A percentile compares a stretch with the other conserved stretches of the same genome.
Evolutionary conservation across 805 yeast genomes (phyloP).

Genomic region (Maudiozyma barnettii): DNA sequence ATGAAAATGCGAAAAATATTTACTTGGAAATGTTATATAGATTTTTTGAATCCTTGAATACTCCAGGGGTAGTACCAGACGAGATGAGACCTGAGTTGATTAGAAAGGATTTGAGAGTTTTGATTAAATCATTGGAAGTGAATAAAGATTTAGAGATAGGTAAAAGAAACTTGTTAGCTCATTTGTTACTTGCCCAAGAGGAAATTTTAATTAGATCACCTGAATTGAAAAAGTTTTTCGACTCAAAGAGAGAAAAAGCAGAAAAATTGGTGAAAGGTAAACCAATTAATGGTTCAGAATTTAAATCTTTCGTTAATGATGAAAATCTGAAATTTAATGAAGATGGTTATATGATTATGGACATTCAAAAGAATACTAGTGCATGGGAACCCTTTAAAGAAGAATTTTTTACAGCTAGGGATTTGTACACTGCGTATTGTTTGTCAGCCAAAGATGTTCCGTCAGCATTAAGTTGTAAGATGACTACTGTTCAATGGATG

Average conservation of each 20-base stretch:
- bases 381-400: constrained; percentile 69
- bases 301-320: constrained; percentile 22
- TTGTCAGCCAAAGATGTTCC: constrained; percentile 58
- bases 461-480: constrained; percentile 50
- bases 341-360: constrained; percentile 25
- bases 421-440: constrained; percentile 61
- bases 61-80: constrained; percentile 28
- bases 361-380: constrained; percentile 34
- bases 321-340: constrained; percentile 22
- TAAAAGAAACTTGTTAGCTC: constrained; percentile 52
- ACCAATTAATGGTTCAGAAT: constrained; percentile 12
- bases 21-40: constrained; percentile 58
- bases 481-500: constrained; percentile 64
- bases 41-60: constrained; percentile 45
- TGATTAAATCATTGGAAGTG: constrained; percentile 56
- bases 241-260: constrained; percentile 21
- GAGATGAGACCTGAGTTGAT: constrained; percentile 45
- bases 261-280: constrained; percentile 11
- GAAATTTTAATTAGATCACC: constrained; percentile 42
- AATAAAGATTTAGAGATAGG: constrained; percentile 41
- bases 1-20: constrained; percentile 53
- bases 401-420: constrained; percentile 71
- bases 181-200: constrained; percentile 54
- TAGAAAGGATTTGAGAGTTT: constrained; percentile 60
- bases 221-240: constrained; percentile 29